Conservation (phyloP, 2,329 filamentous ascomycete species). For the Albophoma yamanashiensis region DNA sequence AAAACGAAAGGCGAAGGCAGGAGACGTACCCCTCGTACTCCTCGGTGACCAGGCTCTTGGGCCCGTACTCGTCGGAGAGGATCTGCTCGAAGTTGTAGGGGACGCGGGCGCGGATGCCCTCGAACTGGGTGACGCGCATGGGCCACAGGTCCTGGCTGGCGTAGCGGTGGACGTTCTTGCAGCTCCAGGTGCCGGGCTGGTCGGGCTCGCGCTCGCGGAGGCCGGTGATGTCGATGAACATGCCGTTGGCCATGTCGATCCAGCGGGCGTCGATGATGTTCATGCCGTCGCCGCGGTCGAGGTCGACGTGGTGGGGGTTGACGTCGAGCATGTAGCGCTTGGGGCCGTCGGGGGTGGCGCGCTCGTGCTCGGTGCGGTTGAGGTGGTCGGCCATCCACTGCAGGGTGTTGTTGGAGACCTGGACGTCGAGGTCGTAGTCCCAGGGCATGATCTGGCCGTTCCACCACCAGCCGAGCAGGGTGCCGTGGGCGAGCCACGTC, state of each 20-base stretch:
- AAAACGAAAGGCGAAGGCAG: neutral
- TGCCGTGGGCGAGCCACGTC: slow-evolving; percentile 82
- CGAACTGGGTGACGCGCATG: slow-evolving; percentile 61
- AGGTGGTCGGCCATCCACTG: slow-evolving; percentile 51
- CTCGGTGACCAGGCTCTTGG: slow-evolving; percentile 48
- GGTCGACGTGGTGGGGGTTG: slow-evolving; percentile 57
- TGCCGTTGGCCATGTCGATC: slow-evolving; percentile 65
- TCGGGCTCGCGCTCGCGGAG: slow-evolving; percentile 54
- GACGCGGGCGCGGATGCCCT: slow-evolving; percentile 59
- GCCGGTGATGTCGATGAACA: slow-evolving; percentile 78
- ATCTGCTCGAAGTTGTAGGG: slow-evolving; percentile 60
- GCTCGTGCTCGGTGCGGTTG: slow-evolving; percentile 59
- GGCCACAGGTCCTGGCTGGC: slow-evolving; percentile 63
- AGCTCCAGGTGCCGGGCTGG: slow-evolving; percentile 59
- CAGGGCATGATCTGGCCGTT: slow-evolving; percentile 67
- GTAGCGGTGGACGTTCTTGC: slow-evolving; percentile 73
- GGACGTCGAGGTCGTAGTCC: slow-evolving; percentile 79
- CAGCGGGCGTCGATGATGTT: slow-evolving; percentile 81
- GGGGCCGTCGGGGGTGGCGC: slow-evolving; percentile 27
- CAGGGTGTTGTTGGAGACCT: slow-evolving; percentile 60
- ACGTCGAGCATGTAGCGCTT: slow-evolving; percentile 62
- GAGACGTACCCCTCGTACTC: slow-evolving; percentile 49
- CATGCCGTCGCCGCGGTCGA: slow-evolving; percentile 52
- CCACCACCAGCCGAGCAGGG: slow-evolving; percentile 84
- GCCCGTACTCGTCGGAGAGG: slow-evolving; percentile 53